These are phyloP conservation scores for Fusarium citri DNA, from an alignment of 2,329 filamentous ascomycete genomes.

Conservation along the genomic window DNA sequence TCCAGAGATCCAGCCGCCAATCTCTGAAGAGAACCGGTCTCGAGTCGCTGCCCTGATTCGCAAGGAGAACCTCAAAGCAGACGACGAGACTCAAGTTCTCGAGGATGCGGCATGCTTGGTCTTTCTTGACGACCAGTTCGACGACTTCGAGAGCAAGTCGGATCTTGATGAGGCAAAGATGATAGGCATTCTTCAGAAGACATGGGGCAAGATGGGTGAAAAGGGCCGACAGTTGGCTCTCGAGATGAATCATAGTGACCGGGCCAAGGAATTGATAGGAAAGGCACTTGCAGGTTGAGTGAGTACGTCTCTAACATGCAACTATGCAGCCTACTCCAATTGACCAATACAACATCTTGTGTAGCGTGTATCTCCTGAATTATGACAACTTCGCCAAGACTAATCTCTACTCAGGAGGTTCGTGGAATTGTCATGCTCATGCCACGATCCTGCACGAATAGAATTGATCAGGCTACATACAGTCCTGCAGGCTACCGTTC, in stretches of 20 bases:
- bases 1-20: slow-evolving; percentile 51
- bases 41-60: slow-evolving; percentile 78
- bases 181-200: slow-evolving; percentile 76
- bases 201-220: slow-evolving; percentile 80
- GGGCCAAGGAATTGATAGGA: slow-evolving; percentile 69
- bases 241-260: slow-evolving; percentile 71
- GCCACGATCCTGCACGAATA: slow-evolving; percentile 12
- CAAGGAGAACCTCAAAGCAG: slow-evolving; percentile 76
- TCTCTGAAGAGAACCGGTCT: slow-evolving; percentile 63
- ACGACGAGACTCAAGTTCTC: slow-evolving; percentile 75
- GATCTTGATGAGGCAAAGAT: slow-evolving; percentile 82
- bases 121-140: slow-evolving; percentile 88
- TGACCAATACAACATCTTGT: background rate
- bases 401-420: background rate
- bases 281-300: slow-evolving; percentile 64
- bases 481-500: background rate
- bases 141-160: slow-evolving; percentile 76
- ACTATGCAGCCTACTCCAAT: background rate
- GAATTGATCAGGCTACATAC: background rate
- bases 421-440: background rate
- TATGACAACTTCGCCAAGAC: slow-evolving; percentile 7
- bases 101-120: slow-evolving; percentile 90
- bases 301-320: background rate
- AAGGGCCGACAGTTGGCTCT: slow-evolving; percentile 73
- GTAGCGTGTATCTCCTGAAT: background rate